Base-by-base conservation (phyloP, 768 basidiomycete species). In the Austroboletus festivus region DNA sequence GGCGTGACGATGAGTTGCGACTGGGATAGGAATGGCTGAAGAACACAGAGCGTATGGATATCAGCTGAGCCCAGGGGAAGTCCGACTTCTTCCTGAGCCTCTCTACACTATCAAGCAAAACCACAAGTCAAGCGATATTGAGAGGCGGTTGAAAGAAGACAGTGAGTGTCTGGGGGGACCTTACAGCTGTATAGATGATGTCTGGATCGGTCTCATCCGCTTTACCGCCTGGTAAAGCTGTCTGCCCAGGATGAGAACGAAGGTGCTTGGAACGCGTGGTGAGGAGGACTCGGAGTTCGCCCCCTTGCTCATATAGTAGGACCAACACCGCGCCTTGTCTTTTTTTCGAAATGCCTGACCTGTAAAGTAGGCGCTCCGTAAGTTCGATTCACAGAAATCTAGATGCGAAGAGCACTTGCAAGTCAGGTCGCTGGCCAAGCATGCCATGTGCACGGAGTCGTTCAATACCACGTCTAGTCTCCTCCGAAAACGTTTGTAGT, bases 81-180 rank as follows among this genome's bases (percentile, higher is more conserved):
- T 1, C 68, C 80, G 18, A 94, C 86, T 71, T 95, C 93, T 70
- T 95, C 93, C 47, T 80, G 64, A 0, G 93, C 93, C 68, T 95
- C 93, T 48, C 93, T 75, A 41, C 77, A 77, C 92, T 93, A 59
- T 26, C 21, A 38, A 24, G 44, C 43, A 39, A 33, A 22, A 28
- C 5, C 5, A 11, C 5, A 28, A 0, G 40, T 45, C 26, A 38
- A 43, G 38, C 12, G 23, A 20, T 47, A 20, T 35, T n/a, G n/a
- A 11, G 26, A 24, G 28, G 38, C 31, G 33, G 31, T 5, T 11
- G 38, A 23, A 35, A 24, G 22, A 16, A 42, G 9, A 38, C 19
- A 13, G 22, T 21, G 15, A 6, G 35, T 6, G 21, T 11, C 11
- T 35, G 18, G 23, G 44, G 28, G 18, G 67, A 18, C 13, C 87